Conservation (phyloP, 2,329 filamentous ascomycete species). For the Pyrenochaeta sp. region DNA sequence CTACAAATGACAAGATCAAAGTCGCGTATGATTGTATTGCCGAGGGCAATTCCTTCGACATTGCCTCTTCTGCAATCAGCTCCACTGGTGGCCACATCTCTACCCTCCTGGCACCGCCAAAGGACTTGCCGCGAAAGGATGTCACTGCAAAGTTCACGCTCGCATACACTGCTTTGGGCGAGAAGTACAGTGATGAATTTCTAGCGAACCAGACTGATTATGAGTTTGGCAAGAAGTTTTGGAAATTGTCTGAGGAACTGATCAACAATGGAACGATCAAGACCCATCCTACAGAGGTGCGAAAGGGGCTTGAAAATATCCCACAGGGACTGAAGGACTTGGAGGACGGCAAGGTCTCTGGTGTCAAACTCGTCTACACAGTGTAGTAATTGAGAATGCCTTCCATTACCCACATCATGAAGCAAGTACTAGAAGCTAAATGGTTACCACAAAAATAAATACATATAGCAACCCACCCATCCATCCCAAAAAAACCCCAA, state of each 20-base stretch:
- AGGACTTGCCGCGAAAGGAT: constrained; percentile 51
- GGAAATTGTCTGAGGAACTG: constrained; percentile 28
- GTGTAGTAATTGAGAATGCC: constrained; percentile 10
- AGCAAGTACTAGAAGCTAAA: too few relatives aligned
- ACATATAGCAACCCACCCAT: too few relatives aligned
- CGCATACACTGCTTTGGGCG: constrained; percentile 54
- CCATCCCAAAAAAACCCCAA: too few relatives aligned
- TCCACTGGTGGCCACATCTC: constrained; percentile 29
- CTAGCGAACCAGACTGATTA: constrained; percentile 35
- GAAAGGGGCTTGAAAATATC: constrained; percentile 39
- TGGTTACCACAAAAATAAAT: too few relatives aligned
- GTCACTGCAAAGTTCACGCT: constrained; percentile 54
- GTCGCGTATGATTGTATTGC: constrained; percentile 60
- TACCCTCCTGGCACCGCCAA: constrained; percentile 23
- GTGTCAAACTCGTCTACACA: constrained; percentile 44
- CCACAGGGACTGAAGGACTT: constrained; percentile 42
- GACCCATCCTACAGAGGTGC: constrained; percentile 38
- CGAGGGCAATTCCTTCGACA: constrained; percentile 22
- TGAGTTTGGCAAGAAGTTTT: constrained; percentile 38
- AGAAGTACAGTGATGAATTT: constrained; percentile 43
- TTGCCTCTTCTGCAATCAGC: constrained; percentile 30
- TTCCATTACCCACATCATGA: too few relatives aligned
- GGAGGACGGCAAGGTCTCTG: constrained; percentile 43
- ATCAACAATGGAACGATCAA: constrained; percentile 41
- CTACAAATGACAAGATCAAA: constrained; percentile 53